These are phyloP conservation scores for Fusarium udum DNA, from an alignment of 2,329 filamentous ascomycete genomes.

Conservation along the genomic window DNA sequence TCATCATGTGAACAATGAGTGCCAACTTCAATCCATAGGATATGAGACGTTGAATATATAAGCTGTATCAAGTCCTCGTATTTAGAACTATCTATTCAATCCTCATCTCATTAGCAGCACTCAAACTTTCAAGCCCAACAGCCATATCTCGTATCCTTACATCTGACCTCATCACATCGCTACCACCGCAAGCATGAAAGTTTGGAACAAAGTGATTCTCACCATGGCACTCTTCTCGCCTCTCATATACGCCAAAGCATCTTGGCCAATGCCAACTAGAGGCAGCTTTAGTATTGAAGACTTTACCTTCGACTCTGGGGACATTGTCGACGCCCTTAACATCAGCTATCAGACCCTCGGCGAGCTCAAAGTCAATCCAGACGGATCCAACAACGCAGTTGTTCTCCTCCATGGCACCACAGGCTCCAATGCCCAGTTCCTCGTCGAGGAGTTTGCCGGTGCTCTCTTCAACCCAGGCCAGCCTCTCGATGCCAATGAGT, in stretches of 20 bases:
- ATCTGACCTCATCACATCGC: too few relatives aligned
- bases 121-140: too few relatives aligned
- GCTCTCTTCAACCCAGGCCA: slow-evolving; percentile 14
- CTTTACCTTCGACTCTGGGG: slow-evolving; percentile 15
- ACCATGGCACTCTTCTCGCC: fast-evolving
- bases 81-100: too few relatives aligned
- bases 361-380: slow-evolving; percentile 8
- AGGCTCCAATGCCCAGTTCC: not conserved
- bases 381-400: slow-evolving; percentile 19
- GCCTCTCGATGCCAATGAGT: not conserved
- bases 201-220: not conserved
- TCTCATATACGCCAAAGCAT: fast-evolving
- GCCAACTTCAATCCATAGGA: not conserved
- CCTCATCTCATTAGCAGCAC: too few relatives aligned
- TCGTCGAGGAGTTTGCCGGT: slow-evolving; percentile 15
- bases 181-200: too few relatives aligned
- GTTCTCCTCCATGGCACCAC: slow-evolving; percentile 20
- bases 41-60: not conserved
- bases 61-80: too few relatives aligned
- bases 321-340: not conserved
- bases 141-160: too few relatives aligned
- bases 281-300: not conserved
- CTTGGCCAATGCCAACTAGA: not conserved
- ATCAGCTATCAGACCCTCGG: slow-evolving; percentile 27
- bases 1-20: fast-evolving